phyloP scores from a whole-genome alignment of 2,329 filamentous ascomycete genomes.

The Scedosporium boydii region DNA sequence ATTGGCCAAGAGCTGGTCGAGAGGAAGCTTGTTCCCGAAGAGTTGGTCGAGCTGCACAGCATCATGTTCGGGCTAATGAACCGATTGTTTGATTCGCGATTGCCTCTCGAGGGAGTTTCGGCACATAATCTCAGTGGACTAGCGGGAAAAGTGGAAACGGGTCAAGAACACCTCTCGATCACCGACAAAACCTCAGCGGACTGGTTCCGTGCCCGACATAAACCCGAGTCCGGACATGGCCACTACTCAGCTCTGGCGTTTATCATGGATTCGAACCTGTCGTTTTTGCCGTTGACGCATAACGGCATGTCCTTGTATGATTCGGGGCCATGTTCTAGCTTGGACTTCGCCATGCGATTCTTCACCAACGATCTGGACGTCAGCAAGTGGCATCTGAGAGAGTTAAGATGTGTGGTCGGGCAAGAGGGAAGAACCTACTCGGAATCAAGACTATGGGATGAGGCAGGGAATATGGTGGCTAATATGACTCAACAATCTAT shows the following conservation, averaged over 20 bases:
- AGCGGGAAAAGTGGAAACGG: constrained; percentile 20
- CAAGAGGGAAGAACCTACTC: constrained; percentile 28
- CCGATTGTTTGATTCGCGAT: constrained; percentile 21
- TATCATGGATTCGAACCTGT: constrained; percentile 27
- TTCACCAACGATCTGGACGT: constrained; percentile 24
- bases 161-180: constrained; percentile 23
- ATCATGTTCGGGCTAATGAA: constrained; percentile 19
- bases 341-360: constrained; percentile 35
- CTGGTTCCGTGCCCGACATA: constrained; percentile 22
- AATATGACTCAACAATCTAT: constrained; percentile 34
- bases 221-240: constrained; percentile 17
- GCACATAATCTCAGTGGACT: constrained; percentile 28
- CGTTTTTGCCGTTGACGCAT: constrained; percentile 29
- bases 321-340: constrained; percentile 25
- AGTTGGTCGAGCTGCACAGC: constrained; percentile 12
- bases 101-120: constrained; percentile 24
- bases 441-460: constrained; percentile 30
- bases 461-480: constrained; percentile 28
- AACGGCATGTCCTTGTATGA: constrained; percentile 27
- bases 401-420: constrained; percentile 24
- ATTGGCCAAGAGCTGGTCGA: constrained; percentile 12
- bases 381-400: constrained; percentile 28
- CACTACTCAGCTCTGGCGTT: constrained; percentile 27
- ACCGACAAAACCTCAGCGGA: constrained; percentile 24
- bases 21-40: constrained; percentile 13